Evolutionary conservation across 805 yeast genomes (phyloP).

Genomic region (Brettanomyces nanus): DNA sequence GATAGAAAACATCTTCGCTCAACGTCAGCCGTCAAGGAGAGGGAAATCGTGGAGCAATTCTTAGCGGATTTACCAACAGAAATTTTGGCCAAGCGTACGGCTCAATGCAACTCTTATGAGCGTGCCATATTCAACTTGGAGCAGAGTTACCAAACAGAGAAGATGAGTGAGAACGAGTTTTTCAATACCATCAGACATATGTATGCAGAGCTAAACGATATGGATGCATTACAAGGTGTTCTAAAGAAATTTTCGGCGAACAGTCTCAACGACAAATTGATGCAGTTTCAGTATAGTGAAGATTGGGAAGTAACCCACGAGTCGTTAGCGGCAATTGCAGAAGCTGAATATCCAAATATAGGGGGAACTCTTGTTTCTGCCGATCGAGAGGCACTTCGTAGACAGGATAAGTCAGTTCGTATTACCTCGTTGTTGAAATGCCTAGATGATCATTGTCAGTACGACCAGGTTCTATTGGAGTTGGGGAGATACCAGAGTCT

Average conservation of each 20-base stretch:
- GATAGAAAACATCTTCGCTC: slow-evolving; percentile 10
- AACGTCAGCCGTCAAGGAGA: slow-evolving; percentile 1
- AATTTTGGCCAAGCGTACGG: slow-evolving; percentile 66
- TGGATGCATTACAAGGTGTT: slow-evolving; percentile 85
- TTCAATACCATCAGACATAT: slow-evolving; percentile 59
- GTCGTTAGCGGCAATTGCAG: slow-evolving; percentile 64
- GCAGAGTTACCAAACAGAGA: slow-evolving; percentile 46
- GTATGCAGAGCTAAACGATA: slow-evolving; percentile 82
- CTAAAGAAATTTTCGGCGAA: slow-evolving; percentile 63
- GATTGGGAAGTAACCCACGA: slow-evolving; percentile 85
- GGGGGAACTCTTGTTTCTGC: too few species aligned
- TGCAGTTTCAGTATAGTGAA: slow-evolving; percentile 75
- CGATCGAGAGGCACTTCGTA: too few species aligned
- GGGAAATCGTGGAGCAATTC: slow-evolving; percentile 35
- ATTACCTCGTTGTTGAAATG: slow-evolving; percentile 58
- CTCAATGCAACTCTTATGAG: slow-evolving; percentile 80
- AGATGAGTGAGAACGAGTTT: slow-evolving; percentile 30
- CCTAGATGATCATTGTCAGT: slow-evolving; percentile 66
- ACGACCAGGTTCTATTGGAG: slow-evolving; percentile 52
- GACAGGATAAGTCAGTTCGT: slow-evolving; percentile 13
- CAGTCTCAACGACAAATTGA: slow-evolving; percentile 64
- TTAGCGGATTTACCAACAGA: slow-evolving; percentile 54
- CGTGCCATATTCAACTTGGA: slow-evolving; percentile 83
- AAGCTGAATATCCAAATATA: slow-evolving; percentile 19
- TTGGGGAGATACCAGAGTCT: slow-evolving; percentile 29